Percentiles rank a stretch among this genome's conserved stretches.
phyloP scores from a whole-genome alignment of 805 yeast species.

The Ogataea trehaloabstinens region DNA sequence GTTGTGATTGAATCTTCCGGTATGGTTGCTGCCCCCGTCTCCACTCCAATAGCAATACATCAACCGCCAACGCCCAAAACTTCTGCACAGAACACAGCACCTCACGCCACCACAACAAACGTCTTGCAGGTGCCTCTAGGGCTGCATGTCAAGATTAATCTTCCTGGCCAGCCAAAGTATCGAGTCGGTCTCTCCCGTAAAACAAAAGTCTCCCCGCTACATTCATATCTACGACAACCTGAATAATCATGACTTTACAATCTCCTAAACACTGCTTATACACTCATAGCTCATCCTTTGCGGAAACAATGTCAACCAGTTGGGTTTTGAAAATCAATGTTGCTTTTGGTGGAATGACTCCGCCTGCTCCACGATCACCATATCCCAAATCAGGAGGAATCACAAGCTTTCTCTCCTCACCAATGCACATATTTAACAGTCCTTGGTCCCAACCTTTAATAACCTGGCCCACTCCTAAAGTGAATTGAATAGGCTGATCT shows the following conservation, averaged over 20 bases:
- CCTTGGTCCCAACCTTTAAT: conserved; percentile 94
- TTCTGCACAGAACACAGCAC: neutral
- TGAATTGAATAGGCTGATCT: conserved; percentile 65
- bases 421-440: conserved; percentile 77
- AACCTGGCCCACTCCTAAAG: conserved; percentile 76
- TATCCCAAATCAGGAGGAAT: conserved; percentile 81
- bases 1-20: conserved; percentile 1
- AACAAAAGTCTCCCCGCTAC: conserved; percentile 18
- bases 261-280: neutral
- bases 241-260: neutral
- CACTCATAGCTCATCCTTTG: conserved; percentile 25
- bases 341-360: conserved; percentile 70
- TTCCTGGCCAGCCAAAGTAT: conserved; percentile 10
- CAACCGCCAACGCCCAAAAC: conserved; percentile 1
- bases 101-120: too few relatives aligned
- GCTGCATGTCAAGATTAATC: conserved; percentile 5
- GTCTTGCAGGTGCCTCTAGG: conserved; percentile 6
- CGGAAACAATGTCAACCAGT: conserved; percentile 46
- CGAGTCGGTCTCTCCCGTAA: conserved; percentile 20
- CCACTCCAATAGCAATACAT: too few relatives aligned
- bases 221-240: conserved; percentile 11
- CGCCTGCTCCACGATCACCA: conserved; percentile 72
- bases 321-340: conserved; percentile 67
- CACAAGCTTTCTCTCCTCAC: conserved; percentile 75
- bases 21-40: neutral